Evolutionary conservation across 2,329 filamentous ascomycete genomes (phyloP), one percentile per base, ranked within the genome.

Genomic region (Fusarium piperis): DNA sequence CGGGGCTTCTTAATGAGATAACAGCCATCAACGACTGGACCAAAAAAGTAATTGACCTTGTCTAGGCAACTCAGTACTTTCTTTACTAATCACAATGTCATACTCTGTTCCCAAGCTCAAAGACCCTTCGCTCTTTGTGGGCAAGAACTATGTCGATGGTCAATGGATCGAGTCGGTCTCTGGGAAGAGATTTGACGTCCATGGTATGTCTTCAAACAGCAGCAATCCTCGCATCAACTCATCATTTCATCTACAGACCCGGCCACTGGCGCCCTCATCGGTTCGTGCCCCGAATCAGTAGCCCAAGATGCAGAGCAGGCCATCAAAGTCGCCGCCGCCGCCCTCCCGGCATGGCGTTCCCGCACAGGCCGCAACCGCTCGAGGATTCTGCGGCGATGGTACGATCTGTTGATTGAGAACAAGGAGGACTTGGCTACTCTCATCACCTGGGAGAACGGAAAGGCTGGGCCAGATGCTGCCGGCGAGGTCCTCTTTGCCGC

Each of bases 371-470:
- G 89, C 30, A 85, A 91, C 77, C 84, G 90, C 28, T 82, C 86
- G 8, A 84, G 85, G 62, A 81, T 91, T 73, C 81, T 92, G 55
- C 81, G 88, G 36, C 88, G 87, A 74, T 91, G 88, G 88, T 88
- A 88, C 76, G 85, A 91, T 55, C 81, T 92, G 64, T 86, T 92
- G 79, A 78, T 88, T 44, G 89, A 90, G 39, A 90, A 92, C 73
- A 83, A 84, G 59, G 88, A 91, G 20, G 91, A 92, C 75, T 79
- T 93, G 18, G 90, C 89, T 1, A 89, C 83, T 65, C 82, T 92
- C 60, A 90, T 92, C 75, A 92, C 89, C 30, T 89, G 88, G 85
- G 91, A 93, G 80, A 92, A 92, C 65, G 91, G 90, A 41, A 92
- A 92, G 81, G 88, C 90, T 3, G 76, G 88, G 18, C 84, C 87